Conservation (phyloP, 1,284 basidiomycete genomes). For the Meira nashicola region DNA sequence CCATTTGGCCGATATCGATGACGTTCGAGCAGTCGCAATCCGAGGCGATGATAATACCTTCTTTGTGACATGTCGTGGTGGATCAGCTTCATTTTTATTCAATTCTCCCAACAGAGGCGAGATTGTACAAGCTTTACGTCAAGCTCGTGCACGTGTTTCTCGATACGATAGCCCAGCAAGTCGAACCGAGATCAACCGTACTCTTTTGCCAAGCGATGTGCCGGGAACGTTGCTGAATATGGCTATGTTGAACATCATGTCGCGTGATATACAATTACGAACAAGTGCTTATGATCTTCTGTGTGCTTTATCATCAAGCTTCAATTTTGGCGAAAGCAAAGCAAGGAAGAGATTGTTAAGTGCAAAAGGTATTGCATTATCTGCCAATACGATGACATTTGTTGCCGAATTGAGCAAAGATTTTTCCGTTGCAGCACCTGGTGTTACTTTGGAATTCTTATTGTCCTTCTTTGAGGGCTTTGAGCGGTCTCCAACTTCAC, state of each 20-base stretch:
- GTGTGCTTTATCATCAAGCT: conserved; percentile 46
- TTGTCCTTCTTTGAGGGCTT: conserved; percentile 49
- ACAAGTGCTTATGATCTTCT: conserved; percentile 46
- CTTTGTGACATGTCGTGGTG: conserved; percentile 43
- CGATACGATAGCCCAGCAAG: conserved; percentile 28
- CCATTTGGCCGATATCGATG: conserved; percentile 47
- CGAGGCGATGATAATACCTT: conserved; percentile 50
- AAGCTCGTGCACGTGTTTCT: conserved; percentile 43
- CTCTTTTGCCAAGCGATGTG: conserved; percentile 41
- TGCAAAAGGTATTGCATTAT: conserved; percentile 33
- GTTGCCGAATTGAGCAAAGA: conserved; percentile 44
- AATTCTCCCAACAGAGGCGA: conserved; percentile 39
- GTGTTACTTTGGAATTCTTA: conserved; percentile 46
- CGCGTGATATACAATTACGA: conserved; percentile 31
- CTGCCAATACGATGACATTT: conserved; percentile 45
- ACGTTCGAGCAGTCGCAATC: conserved; percentile 40
- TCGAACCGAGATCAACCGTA: conserved; percentile 28
- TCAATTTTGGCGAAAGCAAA: conserved; percentile 45
- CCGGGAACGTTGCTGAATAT: conserved; percentile 49
- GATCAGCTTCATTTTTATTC: conserved; percentile 44
- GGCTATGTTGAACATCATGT: conserved; percentile 50
- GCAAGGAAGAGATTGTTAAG: conserved; percentile 40
- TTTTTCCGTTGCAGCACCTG: conserved; percentile 43
- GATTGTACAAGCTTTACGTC: conserved; percentile 43
- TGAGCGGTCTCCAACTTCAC: conserved; percentile 34